Percentiles rank a stretch among this genome's conserved stretches.
Evolutionary conservation across 192 early-diverging fungal species (phyloP).

Genomic region (Backusella morwellensis): DNA sequence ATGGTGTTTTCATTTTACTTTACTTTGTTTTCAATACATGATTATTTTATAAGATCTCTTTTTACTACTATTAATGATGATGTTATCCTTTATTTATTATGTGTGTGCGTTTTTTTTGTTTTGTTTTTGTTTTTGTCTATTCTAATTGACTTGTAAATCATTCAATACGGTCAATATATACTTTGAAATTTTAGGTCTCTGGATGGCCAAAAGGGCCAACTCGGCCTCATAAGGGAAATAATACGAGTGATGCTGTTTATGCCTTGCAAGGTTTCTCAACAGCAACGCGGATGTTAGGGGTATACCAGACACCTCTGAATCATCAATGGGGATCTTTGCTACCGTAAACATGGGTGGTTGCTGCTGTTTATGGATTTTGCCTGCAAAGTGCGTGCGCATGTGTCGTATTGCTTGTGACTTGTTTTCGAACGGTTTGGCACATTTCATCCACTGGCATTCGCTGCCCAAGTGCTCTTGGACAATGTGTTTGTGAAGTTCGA

Average conservation of each 20-base stretch:
- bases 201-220: slow-evolving; percentile 43
- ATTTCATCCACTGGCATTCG: slow-evolving; percentile 53
- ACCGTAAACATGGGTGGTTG: slow-evolving; percentile 16
- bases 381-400: slow-evolving; percentile 51
- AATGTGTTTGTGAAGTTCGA: slow-evolving; percentile 45
- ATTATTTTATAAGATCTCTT: no score
- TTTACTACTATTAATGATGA: no score
- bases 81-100: no score
- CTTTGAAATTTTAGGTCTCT: slow-evolving; percentile 46
- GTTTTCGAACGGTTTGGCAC: not conserved
- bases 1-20: no score
- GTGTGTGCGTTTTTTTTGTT: no score
- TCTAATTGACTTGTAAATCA: slow-evolving; percentile 33
- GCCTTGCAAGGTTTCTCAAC: slow-evolving; percentile 46
- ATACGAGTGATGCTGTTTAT: slow-evolving; percentile 42
- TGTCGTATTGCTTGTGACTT: slow-evolving; percentile 37
- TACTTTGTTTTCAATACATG: no score
- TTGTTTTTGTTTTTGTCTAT: not conserved
- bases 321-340: slow-evolving; percentile 31
- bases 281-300: slow-evolving; percentile 57
- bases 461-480: slow-evolving; percentile 41
- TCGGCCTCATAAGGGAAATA: slow-evolving; percentile 54
- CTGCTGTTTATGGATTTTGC: slow-evolving; percentile 31
- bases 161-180: slow-evolving; percentile 47
- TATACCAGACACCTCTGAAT: slow-evolving; percentile 49